Evolutionary conservation across 768 basidiomycete species (phyloP).

Genomic region (Amanita polypyramis): DNA sequence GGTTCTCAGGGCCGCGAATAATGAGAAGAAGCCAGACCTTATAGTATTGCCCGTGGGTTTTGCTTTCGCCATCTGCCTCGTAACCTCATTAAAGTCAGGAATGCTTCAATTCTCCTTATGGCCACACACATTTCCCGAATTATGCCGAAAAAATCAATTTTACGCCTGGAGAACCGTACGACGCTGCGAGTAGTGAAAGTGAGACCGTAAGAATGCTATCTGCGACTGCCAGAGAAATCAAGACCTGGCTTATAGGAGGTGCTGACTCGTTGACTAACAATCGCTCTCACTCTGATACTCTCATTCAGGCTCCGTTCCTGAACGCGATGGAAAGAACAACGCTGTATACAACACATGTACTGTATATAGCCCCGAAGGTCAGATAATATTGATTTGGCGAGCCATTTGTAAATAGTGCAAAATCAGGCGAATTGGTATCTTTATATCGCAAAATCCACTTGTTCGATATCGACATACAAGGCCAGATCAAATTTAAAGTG

Average conservation of each 20-base stretch:
- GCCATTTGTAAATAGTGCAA: slow-evolving; percentile 7
- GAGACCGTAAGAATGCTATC: slow-evolving; percentile 80
- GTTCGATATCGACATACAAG: slow-evolving; percentile 96
- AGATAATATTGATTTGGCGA: slow-evolving; percentile 2
- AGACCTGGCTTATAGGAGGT: slow-evolving; percentile 93
- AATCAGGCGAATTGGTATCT: slow-evolving; percentile 70
- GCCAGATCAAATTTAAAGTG: slow-evolving; percentile 84
- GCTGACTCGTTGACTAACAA: slow-evolving; percentile 7
- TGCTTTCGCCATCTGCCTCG: neutral
- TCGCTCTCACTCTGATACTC: neutral
- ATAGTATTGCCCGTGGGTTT: slow-evolving; percentile 72
- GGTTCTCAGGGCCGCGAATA: slow-evolving; percentile 51
- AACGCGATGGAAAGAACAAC: slow-evolving; percentile 49
- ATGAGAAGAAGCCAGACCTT: slow-evolving; percentile 54
- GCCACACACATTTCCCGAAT: slow-evolving; percentile 66
- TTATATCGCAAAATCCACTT: slow-evolving; percentile 92
- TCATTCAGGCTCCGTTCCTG: slow-evolving; percentile 86
- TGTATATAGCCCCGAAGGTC: slow-evolving; percentile 77
- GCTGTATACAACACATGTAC: slow-evolving; percentile 91
- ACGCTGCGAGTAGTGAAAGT: slow-evolving; percentile 44
- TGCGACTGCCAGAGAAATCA: slow-evolving; percentile 63
- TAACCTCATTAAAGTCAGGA: slow-evolving; percentile 34
- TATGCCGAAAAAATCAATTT: slow-evolving; percentile 76
- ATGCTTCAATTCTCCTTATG: slow-evolving; percentile 86
- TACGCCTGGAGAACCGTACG: slow-evolving; percentile 45